A percentile compares a stretch with the other conserved stretches of the same genome.
phyloP scores from a whole-genome alignment of 495 filamentous ascomycete species.

The Penicillium coffeae region DNA sequence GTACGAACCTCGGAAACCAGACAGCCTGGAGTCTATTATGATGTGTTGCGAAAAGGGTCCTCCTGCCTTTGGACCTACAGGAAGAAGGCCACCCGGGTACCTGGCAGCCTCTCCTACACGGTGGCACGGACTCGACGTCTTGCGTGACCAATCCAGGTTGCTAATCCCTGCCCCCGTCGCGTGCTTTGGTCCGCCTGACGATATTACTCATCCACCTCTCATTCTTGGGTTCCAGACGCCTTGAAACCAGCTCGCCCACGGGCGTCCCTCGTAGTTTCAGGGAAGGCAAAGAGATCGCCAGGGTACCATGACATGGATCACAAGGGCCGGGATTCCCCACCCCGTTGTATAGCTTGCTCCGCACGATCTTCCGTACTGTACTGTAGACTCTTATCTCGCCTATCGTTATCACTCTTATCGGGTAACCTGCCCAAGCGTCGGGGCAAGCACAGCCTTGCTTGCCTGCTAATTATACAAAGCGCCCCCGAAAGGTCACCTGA shows the following conservation, averaged over 20 bases:
- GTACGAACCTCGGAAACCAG: not conserved
- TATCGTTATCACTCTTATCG: conserved; percentile 14
- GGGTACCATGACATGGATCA: not conserved
- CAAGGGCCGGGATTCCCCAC: conserved; percentile 1
- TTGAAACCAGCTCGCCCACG: not conserved
- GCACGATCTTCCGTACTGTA: not conserved
- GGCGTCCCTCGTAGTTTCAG: not conserved
- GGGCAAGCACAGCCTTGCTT: not conserved
- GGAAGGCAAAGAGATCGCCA: not conserved
- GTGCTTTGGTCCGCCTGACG: conserved; percentile 24
- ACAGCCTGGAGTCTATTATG: too few species aligned
- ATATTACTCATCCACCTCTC: not conserved
- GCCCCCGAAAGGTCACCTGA: conserved; percentile 24
- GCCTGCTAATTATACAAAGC: not conserved
- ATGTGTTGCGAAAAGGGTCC: too few species aligned
- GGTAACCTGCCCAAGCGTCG: not conserved
- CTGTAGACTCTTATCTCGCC: not conserved
- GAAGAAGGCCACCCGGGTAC: conserved; percentile 17
- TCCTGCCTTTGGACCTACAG: not conserved
- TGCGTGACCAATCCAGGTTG: conserved; percentile 19
- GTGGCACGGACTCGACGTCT: conserved; percentile 10
- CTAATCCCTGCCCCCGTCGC: conserved; percentile 29
- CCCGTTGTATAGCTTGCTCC: not conserved
- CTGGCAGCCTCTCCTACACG: conserved; percentile 16
- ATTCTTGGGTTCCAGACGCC: not conserved